A percentile compares a stretch with the other conserved stretches of the same genome.
These are phyloP conservation scores for Saccharomycopsis fermentans DNA, from an alignment of 805 yeast genomes.

Conservation along the genomic window DNA sequence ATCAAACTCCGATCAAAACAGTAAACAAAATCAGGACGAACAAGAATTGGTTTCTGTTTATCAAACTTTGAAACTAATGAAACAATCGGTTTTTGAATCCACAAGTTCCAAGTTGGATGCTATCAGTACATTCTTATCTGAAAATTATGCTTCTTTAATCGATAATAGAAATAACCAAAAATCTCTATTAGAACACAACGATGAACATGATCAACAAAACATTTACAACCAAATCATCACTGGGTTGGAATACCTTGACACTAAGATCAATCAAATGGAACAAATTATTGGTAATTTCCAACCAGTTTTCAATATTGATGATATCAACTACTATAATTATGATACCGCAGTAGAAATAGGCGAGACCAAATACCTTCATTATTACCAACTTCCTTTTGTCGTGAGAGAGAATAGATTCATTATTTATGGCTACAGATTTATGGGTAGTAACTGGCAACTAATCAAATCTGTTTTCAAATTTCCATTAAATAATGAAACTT, in stretches of 20 bases:
- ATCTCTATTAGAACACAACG: neutral
- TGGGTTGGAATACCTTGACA: slow-evolving; percentile 13
- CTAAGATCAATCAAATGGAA: slow-evolving; percentile 11
- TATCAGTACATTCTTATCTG: slow-evolving; percentile 11
- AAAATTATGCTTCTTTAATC: slow-evolving; percentile 11
- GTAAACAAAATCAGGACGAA: neutral
- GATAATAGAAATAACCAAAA: neutral
- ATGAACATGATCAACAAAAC: neutral
- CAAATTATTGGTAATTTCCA: slow-evolving; percentile 15
- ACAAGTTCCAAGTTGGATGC: slow-evolving; percentile 14
- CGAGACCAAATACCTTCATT: slow-evolving; percentile 45
- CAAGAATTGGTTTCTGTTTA: slow-evolving; percentile 13
- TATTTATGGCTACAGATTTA: slow-evolving; percentile 76
- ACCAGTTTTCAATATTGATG: slow-evolving; percentile 13
- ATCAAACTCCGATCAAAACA: neutral
- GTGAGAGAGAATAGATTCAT: slow-evolving; percentile 92
- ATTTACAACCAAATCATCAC: slow-evolving; percentile 8
- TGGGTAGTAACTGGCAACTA: slow-evolving; percentile 50
- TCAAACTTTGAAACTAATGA: slow-evolving; percentile 14
- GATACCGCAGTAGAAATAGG: slow-evolving; percentile 38
- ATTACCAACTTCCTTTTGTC: slow-evolving; percentile 79
- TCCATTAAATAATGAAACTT: slow-evolving; percentile 72
- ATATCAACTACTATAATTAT: slow-evolving; percentile 34
- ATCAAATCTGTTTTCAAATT: slow-evolving; percentile 45
- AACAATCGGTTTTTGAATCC: slow-evolving; percentile 8